Base-by-base conservation (phyloP, 345 rosid genomes). In the Odontarrhena argentea region DNA sequence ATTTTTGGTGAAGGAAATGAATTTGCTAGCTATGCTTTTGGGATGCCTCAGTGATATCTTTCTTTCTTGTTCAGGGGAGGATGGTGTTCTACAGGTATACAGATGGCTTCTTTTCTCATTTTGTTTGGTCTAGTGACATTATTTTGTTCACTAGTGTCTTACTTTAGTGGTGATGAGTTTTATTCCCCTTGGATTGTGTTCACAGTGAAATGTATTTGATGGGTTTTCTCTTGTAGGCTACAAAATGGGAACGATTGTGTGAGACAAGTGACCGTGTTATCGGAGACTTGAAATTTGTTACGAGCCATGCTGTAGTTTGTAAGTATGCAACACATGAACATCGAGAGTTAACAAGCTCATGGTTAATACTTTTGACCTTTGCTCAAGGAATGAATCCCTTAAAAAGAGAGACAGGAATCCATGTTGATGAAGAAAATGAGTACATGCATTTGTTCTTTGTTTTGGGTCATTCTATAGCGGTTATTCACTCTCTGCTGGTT, bases 321-420 rank as follows among this genome's bases (percentile, higher is more conserved):
- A 88, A 77, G 79, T 86, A 80, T 77, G 81, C 83, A 64, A 80
- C 77, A 69, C 74, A 78, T 70, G 86, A 79, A 54, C 88, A 79
- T 48, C 83, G 63, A 68, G 91, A 83, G 62, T 71, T 90, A 49
- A 69, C 83, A 48, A 80, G 78, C 82, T 78, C 88, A 57, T 90
- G 98, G 97, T 78, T 93, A 85, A 72, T 55, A 71, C 89, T 93
- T 73, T 77, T 93, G 77, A 71, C 82, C 67, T 90, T 79, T 80
- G 77, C 87, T 76, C 98, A 93, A 78, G 98, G 97, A 62, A 83
- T 90, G 84, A 75, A 80, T 76, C 89, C 92, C 59, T 64, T 81
- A 46, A 93, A 85, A 83, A 88, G 97, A 83, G 98, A 93, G 81
- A 84, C 85, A 47, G 96, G 92, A 61, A 74, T 77, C 65, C 88